Evolutionary conservation across 768 basidiomycete genomes (phyloP), one percentile per base, ranked within the genome.

Genomic region (Suillus tomentosus): DNA sequence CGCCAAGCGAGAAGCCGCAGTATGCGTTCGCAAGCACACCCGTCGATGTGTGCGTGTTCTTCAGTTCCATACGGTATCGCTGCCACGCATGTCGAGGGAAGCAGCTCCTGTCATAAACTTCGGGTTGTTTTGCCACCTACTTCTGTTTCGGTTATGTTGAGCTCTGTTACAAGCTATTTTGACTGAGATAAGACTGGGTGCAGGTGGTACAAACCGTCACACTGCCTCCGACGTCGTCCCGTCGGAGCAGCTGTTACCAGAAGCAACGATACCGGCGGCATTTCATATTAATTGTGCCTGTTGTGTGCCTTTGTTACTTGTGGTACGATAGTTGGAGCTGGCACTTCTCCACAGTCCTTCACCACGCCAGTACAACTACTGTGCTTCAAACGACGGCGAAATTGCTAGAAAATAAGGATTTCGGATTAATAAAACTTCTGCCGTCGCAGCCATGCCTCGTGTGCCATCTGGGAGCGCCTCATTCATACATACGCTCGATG

Each of bases 401-500:
- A 54, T 54, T 36, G 9, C 24, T 57, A 10, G 10, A 57, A 24
- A 24, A 40, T 57, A 40, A 54, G 19, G 6, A 36, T 3, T 36
- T 36, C 6, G 19, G 34, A 36, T 54, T 36, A 39, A 39, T 39
- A 57, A 40, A 24, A 10, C 15, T 57, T 27, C 53, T 54, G 56
- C 58, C 11, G 88, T 89, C 87, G 85, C 87, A 43, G 68, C 70
- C 54, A 82, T 86, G 31, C 87, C 89, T n/a, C 72, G 77, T 5
- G 72, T 78, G 10, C 90, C 90, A 5, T 85, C 88, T 5, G 80
- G 84, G 27, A 89, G 87, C 3, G 84, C 81, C 2, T 77, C 83
- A 64, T 90, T 80, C 72, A 78, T 91, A 59, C 90, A 89, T 77
- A 93, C 92, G 36, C 75, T 84, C 17, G 78, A 84, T 60, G 85